A percentile compares a stretch with the other conserved stretches of the same genome.
Conservation (phyloP, 208 protist species). For the Wallacemonas rigidus region DNA sequence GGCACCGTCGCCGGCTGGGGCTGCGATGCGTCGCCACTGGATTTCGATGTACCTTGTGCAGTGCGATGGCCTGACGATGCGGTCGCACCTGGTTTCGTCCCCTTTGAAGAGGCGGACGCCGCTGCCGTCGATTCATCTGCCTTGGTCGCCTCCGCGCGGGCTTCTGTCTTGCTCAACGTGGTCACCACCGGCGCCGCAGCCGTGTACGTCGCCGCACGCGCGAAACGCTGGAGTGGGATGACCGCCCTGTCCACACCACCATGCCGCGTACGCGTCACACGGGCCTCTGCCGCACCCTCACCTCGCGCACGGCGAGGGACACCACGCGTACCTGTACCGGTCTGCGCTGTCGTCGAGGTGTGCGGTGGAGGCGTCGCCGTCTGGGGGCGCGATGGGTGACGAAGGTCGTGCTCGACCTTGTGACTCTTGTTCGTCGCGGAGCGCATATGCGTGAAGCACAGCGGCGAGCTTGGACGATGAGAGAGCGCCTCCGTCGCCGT, state of each 20-base stretch:
- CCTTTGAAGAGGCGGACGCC: background rate
- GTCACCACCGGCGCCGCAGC: background rate
- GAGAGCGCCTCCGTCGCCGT: conserved; percentile 4
- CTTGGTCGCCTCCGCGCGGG: background rate
- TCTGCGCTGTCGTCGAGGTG: background rate
- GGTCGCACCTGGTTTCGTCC: background rate
- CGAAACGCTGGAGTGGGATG: background rate
- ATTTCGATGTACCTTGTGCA: no score
- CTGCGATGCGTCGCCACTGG: no score
- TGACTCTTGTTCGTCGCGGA: background rate
- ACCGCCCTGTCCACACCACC: background rate
- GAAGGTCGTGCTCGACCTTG: no score
- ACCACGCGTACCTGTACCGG: no score
- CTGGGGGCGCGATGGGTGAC: no score
- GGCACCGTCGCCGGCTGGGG: no score
- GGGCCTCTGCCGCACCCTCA: no score
- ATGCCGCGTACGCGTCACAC: no score
- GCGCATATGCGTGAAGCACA: background rate
- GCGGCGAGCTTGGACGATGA: background rate
- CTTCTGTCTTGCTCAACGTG: background rate
- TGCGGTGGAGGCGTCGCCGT: background rate
- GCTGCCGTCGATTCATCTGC: background rate
- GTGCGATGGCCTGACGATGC: no score
- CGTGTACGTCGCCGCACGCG: conserved; percentile 4
- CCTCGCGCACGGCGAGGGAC: no score